These are phyloP conservation scores for Neurospora discreta DNA, from an alignment of 495 filamentous ascomycete species.

Conservation along the genomic window DNA sequence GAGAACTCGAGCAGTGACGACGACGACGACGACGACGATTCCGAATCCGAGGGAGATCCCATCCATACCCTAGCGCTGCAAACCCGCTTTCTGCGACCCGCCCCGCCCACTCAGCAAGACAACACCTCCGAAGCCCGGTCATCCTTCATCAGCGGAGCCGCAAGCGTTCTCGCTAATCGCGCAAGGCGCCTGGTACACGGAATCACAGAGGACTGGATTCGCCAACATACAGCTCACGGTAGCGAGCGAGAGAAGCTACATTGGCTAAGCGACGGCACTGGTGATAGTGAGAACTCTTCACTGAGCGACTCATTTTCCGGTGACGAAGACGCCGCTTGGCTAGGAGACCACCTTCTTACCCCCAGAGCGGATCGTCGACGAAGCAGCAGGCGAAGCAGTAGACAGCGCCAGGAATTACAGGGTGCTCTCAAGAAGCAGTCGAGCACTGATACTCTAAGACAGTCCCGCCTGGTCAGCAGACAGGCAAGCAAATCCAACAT, in stretches of 20 bases:
- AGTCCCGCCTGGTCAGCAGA: conserved; percentile 41
- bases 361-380: conserved; percentile 28
- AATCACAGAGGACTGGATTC: conserved; percentile 70
- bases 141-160: conserved; percentile 36
- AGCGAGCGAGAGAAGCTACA: conserved; percentile 51
- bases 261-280: conserved; percentile 68
- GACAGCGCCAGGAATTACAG: conserved; percentile 27
- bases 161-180: conserved; percentile 43
- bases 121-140: conserved; percentile 25
- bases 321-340: conserved; percentile 31
- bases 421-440: conserved; percentile 36
- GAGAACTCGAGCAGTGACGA: conserved; percentile 40
- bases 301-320: conserved; percentile 44
- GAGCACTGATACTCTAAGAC: conserved; percentile 55
- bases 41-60: conserved; percentile 36
- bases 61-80: conserved; percentile 40
- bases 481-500: conserved; percentile 21
- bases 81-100: conserved; percentile 42
- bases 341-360: conserved; percentile 26
- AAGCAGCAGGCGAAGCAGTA: conserved; percentile 29
- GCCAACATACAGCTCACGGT: conserved; percentile 56
- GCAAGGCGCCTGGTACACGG: conserved; percentile 44
- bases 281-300: conserved; percentile 51
- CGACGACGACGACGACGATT: conserved; percentile 1
- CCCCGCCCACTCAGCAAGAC: conserved; percentile 25